Evolutionary conservation across 1,139 yeast genomes (phyloP).

Genomic region (Debaryomycetaceae sp.): DNA sequence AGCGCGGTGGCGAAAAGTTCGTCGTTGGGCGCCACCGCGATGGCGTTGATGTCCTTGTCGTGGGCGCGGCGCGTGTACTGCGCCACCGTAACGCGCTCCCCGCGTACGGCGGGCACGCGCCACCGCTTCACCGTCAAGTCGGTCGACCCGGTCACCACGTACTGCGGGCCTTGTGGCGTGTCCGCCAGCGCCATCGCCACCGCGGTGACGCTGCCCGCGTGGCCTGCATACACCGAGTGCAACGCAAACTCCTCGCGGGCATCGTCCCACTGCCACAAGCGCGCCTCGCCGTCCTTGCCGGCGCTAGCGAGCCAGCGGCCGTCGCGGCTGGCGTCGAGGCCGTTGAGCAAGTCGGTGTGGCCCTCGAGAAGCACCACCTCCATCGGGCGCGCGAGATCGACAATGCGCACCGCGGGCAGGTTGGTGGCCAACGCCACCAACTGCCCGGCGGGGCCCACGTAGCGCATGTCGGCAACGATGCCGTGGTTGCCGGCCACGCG

Average conservation of each 20-base stretch:
- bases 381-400: constrained; percentile 53
- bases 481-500: constrained; percentile 93
- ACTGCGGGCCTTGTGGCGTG: constrained; percentile 49
- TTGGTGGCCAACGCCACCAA: constrained; percentile 84
- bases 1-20: constrained; percentile 88
- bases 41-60: constrained; percentile 88
- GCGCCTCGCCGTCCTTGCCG: constrained; percentile 84
- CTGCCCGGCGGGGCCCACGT: constrained; percentile 43
- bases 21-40: constrained; percentile 87
- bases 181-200: constrained; percentile 66
- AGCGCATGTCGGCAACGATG: constrained; percentile 82
- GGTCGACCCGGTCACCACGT: constrained; percentile 77
- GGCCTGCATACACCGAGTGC: constrained; percentile 73
- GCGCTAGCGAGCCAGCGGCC: constrained; percentile 91
- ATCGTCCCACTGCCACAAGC: constrained; percentile 64
- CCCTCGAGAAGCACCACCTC: constrained; percentile 69
- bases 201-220: constrained; percentile 82
- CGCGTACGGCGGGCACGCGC: constrained; percentile 52
- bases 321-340: constrained; percentile 70
- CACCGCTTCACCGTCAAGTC: constrained; percentile 91
- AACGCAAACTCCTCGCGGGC: constrained; percentile 39
- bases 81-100: constrained; percentile 43
- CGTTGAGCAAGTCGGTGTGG: constrained; percentile 80
- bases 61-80: constrained; percentile 93
- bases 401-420: constrained; percentile 82